Base-by-base conservation (phyloP, 805 yeast species). In the Hanseniaspora jakobsenii region DNA sequence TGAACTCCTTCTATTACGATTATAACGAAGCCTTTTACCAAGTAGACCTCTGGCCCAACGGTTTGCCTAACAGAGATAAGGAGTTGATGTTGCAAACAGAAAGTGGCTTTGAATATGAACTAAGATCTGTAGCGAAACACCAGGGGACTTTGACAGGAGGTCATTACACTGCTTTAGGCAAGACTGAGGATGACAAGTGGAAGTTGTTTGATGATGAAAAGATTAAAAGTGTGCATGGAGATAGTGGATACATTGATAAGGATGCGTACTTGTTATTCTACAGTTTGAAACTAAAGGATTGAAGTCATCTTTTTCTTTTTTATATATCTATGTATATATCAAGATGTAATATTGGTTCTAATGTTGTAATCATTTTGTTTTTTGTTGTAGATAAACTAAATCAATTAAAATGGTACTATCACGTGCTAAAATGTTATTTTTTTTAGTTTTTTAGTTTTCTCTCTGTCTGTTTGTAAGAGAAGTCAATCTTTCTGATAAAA, bases 211-310 rank as follows among this genome's bases (percentile, higher is more conserved):
- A 86, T 59, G 95, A 86, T 59, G 71, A 82, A 0, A 72, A 69
- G 45, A 78, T 80, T n/a, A 65, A 72, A 22, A 70, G 66, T 43
- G 67, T 71, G 32, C 71, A 75, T 47, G 64, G 68, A 16, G 57
- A 63, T 8, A 64, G 59, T 29, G 71, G 72, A 31, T 85, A 81
- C 13, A 64, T 81, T 36, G 80, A 80, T 51, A 66, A 71, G 38
- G 81, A 80, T 59, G 95, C 94, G 4, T 86, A 86, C 59, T 85
- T 91, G 35, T 63, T 86, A 49, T 85, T 86, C 59, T 85, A 81
- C 56, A 72, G 70, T 49, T 67, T 85, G 35, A 49, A 52, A 2
- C 53, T 55, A 26, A 35, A 36, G 3, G 12, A n/a, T 18, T 32
- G 18, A 32, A 18, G 21, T 32, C 16, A 16, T 19, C n/a, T 8